Base-by-base conservation (phyloP, 305 asterid genomes). In the Fraxinus nigra region DNA sequence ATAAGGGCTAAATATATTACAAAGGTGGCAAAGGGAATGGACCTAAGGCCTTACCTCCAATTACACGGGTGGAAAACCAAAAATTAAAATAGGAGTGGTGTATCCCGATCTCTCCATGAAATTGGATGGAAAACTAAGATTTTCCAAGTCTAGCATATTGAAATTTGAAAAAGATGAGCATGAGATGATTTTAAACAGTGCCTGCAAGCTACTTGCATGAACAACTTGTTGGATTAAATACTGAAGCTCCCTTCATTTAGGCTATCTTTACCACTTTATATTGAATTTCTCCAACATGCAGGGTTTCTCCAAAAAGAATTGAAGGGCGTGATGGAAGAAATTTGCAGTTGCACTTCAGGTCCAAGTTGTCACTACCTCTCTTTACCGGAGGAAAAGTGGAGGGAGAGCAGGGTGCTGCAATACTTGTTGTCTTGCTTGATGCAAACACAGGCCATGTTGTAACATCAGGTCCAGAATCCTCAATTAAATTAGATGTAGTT, bases 301-400 rank as follows among this genome's bases (percentile, higher is more conserved):
- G 99, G 91, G 85, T 90, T 75, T 95, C 99, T 82, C 98, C 98
- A 20, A 93, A 92, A 84, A 92, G 97, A 91, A 91, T 97, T 73
- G 97, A 90, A 89, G 97, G 97, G 18, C 92, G 89, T 10, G 97
- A 91, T 88, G 98, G 97, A 79, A 91, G 97, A 85, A 93, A 84
- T 85, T 85, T 94, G 86, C 97, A 95, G 90, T 95, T 97, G 78
- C 95, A 89, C 78, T 97, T 95, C 87, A 87, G 91, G 90, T 92
- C 98, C 84, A 95, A 93, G 92, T 86, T 93, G 91, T 92, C 97
- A 34, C 89, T 95, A 28, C 97, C 99, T 85, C 94, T 97, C 79
- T 97, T 93, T 82, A 97, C 99, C 3, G 98, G 98, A 84, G 98
- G 96, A 65, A 92, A 93, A 85, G 96, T 97, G 43, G 98, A 93